Base-by-base conservation (phyloP, 1,284 basidiomycete genomes). In the Hemileia vastatrix region DNA sequence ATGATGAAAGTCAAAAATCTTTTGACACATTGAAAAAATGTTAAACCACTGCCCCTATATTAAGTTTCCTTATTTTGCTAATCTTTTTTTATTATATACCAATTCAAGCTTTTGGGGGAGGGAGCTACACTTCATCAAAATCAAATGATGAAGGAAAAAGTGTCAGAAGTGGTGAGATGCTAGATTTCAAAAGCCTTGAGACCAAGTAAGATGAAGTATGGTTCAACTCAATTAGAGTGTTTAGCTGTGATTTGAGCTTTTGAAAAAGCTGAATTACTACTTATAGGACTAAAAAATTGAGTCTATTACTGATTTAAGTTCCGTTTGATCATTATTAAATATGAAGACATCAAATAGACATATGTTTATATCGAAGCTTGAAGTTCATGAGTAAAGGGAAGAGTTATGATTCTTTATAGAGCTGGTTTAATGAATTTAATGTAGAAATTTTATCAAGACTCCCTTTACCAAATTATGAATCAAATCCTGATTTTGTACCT, bases 111-210 rank as follows among this genome's bases (percentile, higher is more conserved):
- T 40, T 33, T 21, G 15, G 40, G 57, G 57, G 4, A 40, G 21
- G 57, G 57, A 52, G 57, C 57, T 43, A 50, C 57, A 4, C 36
- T 59, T 19, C 57, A 59, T 32, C 57, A 59, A 52, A 15, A 52
- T 11, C 49, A 59, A 44, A 45, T 40, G 21, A 18, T 59, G n/a
- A 43, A 59, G 51, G 32, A 40, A 1, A 43, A 43, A 13, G 2
- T 1, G 18, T 6, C 3, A 9, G 50, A 60, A 32, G 50, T 8
- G 2, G 50, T 43, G 31, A 47, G 44, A 24, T 23, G 6, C 18
- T 45, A 51, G 23, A 60, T 53, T 3, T 60, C 33, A 6, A 53
- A 51, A 47, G 33, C 40, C 27, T 21, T 60, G 2, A 60, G 47
- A 27, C 36, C 43, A 11, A 50, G 8, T 58, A 33, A 49, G 31